Conservation (phyloP, 2,329 filamentous ascomycete species). For the Colletotrichum phormii region DNA sequence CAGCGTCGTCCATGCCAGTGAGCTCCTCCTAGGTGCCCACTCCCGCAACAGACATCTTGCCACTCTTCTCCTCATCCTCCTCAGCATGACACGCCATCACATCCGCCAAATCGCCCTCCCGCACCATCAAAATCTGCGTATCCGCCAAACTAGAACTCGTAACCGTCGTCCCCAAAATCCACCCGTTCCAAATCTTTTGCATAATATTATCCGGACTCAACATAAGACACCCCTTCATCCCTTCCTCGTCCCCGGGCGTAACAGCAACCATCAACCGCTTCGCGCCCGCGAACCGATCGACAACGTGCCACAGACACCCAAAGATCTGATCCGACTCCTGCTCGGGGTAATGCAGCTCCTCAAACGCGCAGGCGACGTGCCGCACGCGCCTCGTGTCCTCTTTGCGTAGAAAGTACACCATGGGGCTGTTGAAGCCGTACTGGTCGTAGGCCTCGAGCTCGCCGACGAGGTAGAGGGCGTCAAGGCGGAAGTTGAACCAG, state of each 20-base stretch:
- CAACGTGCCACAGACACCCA: slow-evolving; percentile 59
- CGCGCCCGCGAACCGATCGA: slow-evolving; percentile 55
- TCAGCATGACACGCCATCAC: slow-evolving; percentile 42
- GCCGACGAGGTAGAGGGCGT: slow-evolving; percentile 60
- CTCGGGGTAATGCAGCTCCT: slow-evolving; percentile 56
- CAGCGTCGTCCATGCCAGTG: not conserved
- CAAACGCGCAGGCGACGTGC: slow-evolving; percentile 56
- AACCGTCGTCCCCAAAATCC: slow-evolving; percentile 54
- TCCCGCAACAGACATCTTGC: not conserved
- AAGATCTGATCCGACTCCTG: slow-evolving; percentile 59
- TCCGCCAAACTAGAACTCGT: slow-evolving; percentile 53
- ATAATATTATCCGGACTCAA: slow-evolving; percentile 52
- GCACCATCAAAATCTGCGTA: slow-evolving; percentile 57
- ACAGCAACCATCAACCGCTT: slow-evolving; percentile 54
- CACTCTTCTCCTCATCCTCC: slow-evolving; percentile 7
- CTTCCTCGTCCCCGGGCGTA: slow-evolving; percentile 50
- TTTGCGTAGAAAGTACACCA: slow-evolving; percentile 59
- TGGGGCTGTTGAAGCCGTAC: slow-evolving; percentile 59
- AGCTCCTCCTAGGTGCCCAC: not conserved
- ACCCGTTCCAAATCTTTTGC: slow-evolving; percentile 61
- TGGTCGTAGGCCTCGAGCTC: slow-evolving; percentile 60
- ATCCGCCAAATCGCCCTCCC: slow-evolving; percentile 54
- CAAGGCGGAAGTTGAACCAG: slow-evolving; percentile 61
- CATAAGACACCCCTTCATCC: slow-evolving; percentile 42
- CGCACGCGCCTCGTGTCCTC: slow-evolving; percentile 57